A percentile compares a stretch with the other conserved stretches of the same genome.
phyloP scores from a whole-genome alignment of 805 yeast genomes.

The Brettanomyces sp. region DNA sequence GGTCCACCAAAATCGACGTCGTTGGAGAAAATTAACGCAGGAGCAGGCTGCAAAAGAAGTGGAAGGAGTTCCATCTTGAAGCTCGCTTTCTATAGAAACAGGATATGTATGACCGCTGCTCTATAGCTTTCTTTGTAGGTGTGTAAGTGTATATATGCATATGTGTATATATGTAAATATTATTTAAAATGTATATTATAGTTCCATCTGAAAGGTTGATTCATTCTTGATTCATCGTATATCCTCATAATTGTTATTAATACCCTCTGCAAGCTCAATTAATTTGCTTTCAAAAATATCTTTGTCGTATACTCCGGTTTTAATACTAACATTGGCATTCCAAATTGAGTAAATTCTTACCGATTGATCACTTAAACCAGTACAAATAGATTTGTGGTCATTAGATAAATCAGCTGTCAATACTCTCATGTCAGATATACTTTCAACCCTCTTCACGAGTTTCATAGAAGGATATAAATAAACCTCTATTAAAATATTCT shows the following conservation, averaged over 20 bases:
- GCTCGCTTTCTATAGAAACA: background rate
- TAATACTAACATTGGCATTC: slow-evolving; percentile 36
- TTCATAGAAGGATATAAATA: slow-evolving; percentile 62
- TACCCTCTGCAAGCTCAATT: slow-evolving; percentile 52
- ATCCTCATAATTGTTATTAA: slow-evolving; percentile 20
- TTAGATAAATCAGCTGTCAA: slow-evolving; percentile 63
- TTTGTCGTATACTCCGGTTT: slow-evolving; percentile 18
- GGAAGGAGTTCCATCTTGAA: slow-evolving; percentile 79
- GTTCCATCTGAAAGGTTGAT: no score
- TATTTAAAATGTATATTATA: background rate
- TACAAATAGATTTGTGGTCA: slow-evolving; percentile 50
- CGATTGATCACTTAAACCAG: slow-evolving; percentile 73
- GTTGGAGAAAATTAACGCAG: slow-evolving; percentile 51
- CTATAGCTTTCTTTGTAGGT: no score
- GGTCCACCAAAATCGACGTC: slow-evolving; percentile 56
- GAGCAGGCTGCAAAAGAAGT: slow-evolving; percentile 53
- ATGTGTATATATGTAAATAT: background rate
- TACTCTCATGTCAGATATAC: slow-evolving; percentile 45
- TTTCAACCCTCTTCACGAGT: slow-evolving; percentile 37
- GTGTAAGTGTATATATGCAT: no score
- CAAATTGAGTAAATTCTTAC: slow-evolving; percentile 69
- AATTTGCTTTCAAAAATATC: slow-evolving; percentile 49
- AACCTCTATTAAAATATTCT: slow-evolving; percentile 44
- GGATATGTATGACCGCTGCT: no score
- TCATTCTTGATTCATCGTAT: slow-evolving; percentile 15